Evolutionary conservation across 208 protist species (phyloP), one percentile per base, ranked within the genome.

Genomic region (Acanthamoeba castellanii): DNA sequence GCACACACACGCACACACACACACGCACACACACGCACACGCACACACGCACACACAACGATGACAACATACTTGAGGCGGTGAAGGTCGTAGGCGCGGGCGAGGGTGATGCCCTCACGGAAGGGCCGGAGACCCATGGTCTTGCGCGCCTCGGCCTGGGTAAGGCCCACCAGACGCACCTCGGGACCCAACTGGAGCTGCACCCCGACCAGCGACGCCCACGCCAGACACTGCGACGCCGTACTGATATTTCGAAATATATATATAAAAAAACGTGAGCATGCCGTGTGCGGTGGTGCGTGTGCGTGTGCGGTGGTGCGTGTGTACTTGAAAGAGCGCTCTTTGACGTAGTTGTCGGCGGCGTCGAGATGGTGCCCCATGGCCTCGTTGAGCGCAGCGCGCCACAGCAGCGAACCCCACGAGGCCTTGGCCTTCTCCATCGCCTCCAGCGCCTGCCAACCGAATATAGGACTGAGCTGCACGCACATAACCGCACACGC

Each of bases 311-410:
- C 0, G 32, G n/a, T 1, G 32, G 47, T 16, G 78, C 9, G 8
- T 1, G 1, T 3, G 42, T 50, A 59, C 47, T 76, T 50, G 61
- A 92, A 92, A 32, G 59, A 76, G 14, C 87, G 32, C 13, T 92
- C 87, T 32, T 92, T 92, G 61, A 92, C 61, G 64, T 78, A 92
- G 87, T 92, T 92, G 37, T 92, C 87, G 47, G 87, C 55, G 14
- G 87, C 87, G 61, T 92, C 87, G 42, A 92, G 61, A 27, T 76
- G 37, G 34, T 50, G 59, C 9, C 87, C 61, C 87, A 92, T 92
- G 37, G 61, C 61, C 55, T 76, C 34, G 52, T n/a, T 32, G 37
- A 92, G 87, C 9, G 22, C 42, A 16, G 32, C 47, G 61, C 87
- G 87, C 52, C 87, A 76, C 11, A 55, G 20, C 14, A 50, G 42